Conservation (phyloP, 345 rosid species). For the Leavenworthia alabamica region DNA sequence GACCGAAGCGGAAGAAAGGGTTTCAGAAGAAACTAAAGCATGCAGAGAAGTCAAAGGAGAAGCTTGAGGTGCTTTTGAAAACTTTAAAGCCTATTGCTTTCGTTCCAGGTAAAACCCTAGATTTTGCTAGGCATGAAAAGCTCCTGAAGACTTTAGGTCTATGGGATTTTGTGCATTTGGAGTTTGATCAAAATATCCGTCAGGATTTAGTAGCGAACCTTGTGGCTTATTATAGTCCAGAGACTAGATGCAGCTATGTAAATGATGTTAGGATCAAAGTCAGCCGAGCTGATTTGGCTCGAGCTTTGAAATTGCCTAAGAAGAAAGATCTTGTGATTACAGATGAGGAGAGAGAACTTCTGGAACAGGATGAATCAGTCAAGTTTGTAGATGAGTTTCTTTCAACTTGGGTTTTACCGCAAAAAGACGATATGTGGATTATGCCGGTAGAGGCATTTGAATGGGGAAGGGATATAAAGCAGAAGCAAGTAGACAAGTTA, state of each 20-base stretch:
- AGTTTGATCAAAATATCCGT: constrained; percentile 48
- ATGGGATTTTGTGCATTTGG: constrained; percentile 79
- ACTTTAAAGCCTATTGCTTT: constrained; percentile 61
- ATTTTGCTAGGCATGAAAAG: constrained; percentile 50
- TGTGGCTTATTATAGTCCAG: constrained; percentile 46
- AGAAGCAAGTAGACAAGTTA: constrained; percentile 59
- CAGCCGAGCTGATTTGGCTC: constrained; percentile 68
- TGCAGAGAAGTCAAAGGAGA: constrained; percentile 36
- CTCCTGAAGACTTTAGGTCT: constrained; percentile 58
- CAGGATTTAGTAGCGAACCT: constrained; percentile 50
- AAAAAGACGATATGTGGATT: constrained; percentile 68
- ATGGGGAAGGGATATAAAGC: constrained; percentile 38
- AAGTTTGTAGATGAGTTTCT: constrained; percentile 52
- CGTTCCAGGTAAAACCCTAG: constrained; percentile 38
- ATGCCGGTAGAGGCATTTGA: constrained; percentile 56
- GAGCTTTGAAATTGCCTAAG: constrained; percentile 68
- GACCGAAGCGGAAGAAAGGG: constrained; percentile 37
- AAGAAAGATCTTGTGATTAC: constrained; percentile 33
- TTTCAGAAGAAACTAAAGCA: constrained; percentile 32
- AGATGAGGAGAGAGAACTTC: constrained; percentile 26
- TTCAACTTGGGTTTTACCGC: constrained; percentile 59
- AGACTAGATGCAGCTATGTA: constrained; percentile 48
- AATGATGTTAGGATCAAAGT: constrained; percentile 48
- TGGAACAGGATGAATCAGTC: constrained; percentile 45
- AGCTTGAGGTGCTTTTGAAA: constrained; percentile 41